Evolutionary conservation across 2,329 filamentous ascomycete genomes (phyloP).

Genomic region (Pyricularia sp.): DNA sequence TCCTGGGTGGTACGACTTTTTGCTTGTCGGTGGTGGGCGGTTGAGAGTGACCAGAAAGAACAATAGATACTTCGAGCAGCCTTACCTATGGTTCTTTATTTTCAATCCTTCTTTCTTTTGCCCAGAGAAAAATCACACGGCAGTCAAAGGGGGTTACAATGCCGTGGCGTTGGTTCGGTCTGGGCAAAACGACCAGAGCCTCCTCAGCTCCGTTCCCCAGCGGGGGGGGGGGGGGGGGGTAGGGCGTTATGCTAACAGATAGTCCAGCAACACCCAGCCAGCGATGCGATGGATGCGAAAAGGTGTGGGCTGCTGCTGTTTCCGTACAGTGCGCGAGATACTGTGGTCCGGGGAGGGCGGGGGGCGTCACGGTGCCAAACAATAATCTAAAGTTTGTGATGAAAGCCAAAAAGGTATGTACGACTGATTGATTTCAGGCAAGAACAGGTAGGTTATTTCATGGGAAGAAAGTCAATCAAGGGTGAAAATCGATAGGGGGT

Average conservation of each 20-base stretch:
- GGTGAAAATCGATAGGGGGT: neutral
- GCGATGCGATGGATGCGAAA: neutral
- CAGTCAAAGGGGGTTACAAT: neutral
- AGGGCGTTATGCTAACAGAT: neutral
- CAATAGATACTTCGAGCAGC: neutral
- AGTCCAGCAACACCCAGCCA: constrained; percentile 1
- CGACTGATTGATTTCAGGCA: neutral
- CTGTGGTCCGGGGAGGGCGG: neutral
- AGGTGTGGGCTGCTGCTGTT: neutral
- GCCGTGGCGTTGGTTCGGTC: neutral
- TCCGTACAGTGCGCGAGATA: neutral
- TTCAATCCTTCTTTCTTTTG: neutral
- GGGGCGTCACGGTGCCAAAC: neutral
- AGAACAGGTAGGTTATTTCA: neutral
- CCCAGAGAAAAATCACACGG: neutral
- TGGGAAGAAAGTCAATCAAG: neutral
- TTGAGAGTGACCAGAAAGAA: neutral
- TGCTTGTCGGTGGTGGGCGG: neutral
- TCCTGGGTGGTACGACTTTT: neutral
- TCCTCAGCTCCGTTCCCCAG: neutral
- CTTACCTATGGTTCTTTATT: neutral
- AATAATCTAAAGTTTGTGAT: neutral
- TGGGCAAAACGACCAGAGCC: neutral
- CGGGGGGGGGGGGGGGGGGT: neutral
- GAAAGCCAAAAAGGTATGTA: neutral